Evolutionary conservation across 1,284 basidiomycete species (phyloP), one percentile per base, ranked within the genome.

Genomic region (Cutaneotrichosporon spelunceum): DNA sequence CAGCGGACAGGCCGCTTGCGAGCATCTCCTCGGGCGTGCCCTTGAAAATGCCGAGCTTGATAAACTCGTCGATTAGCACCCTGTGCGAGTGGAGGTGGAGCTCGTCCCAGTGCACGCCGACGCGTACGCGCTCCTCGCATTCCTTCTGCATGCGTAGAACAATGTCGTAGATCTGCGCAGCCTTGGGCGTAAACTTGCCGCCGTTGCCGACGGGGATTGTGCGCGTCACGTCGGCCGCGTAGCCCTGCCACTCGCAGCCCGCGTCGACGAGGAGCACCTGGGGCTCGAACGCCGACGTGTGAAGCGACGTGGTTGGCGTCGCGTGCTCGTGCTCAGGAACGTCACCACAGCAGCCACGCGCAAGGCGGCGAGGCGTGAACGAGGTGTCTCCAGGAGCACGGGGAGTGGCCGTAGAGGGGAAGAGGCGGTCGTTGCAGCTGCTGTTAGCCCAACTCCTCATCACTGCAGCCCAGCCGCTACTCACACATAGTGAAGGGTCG

Each of bases 201-300:
- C 88, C 87, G 70, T 95, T 95, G 0, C 93, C 93, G 24, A 94
- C 74, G 4, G 79, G 79, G 19, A 79, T 76, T 7, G 77, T 78
- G 56, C 78, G 67, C 19, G 77, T 79, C 33, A 81, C 73, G 62
- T 79, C 78, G 4, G 75, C 73, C 0, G 77, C 77, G 62, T 77
- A 78, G 11, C 75, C 88, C 49, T 86, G 82, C 87, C 86, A 93
- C 78, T 96, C 93, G 70, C 91, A 92, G 0, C 92, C 91, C 1
- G 92, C 92, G 71, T 96, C 93, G 64, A 95, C 92, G 44, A 95
- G 84, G 5, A 96, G 82, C 4, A 93, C 88, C 74, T 93, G 90
- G 0, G 91, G 88, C 11, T 80, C 73, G 58, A 79, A 78, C 1
- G 71, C 62, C 6, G 61, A 68, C 8, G 59, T 45, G 64, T 75